Evolutionary conservation across 495 filamentous ascomycete genomes (phyloP).

Genomic region (Aspergillus affinis): DNA sequence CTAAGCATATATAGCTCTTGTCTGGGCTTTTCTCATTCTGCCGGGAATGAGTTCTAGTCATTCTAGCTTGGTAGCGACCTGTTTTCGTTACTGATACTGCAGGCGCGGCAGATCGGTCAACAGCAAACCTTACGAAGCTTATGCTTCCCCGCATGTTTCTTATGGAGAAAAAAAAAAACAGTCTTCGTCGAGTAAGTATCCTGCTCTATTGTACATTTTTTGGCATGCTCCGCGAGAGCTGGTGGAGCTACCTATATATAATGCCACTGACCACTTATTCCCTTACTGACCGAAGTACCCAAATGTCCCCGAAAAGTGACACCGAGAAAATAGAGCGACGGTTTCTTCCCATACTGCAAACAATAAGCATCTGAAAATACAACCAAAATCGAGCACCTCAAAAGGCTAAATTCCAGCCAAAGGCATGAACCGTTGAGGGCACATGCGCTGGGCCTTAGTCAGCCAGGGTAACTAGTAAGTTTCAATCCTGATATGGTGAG

Average conservation of each 20-base stretch:
- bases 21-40: no score
- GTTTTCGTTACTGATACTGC: neutral
- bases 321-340: no score
- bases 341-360: no score
- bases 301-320: no score
- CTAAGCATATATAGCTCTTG: no score
- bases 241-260: neutral
- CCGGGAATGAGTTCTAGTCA: neutral
- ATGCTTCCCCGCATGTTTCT: neutral
- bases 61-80: neutral
- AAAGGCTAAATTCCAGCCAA: neutral
- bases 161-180: no score
- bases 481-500: neutral
- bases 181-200: neutral
- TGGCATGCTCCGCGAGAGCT: neutral
- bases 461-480: neutral
- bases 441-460: neutral
- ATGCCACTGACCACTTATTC: no score
- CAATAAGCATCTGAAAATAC: neutral
- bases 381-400: no score
- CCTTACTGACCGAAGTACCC: no score
- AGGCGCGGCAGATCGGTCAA: neutral
- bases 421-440: neutral
- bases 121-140: neutral
- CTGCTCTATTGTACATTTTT: neutral